Evolutionary conservation across 129 eudicot genomes (phyloP).

Genomic region (Gnaphalium uliginosum): DNA sequence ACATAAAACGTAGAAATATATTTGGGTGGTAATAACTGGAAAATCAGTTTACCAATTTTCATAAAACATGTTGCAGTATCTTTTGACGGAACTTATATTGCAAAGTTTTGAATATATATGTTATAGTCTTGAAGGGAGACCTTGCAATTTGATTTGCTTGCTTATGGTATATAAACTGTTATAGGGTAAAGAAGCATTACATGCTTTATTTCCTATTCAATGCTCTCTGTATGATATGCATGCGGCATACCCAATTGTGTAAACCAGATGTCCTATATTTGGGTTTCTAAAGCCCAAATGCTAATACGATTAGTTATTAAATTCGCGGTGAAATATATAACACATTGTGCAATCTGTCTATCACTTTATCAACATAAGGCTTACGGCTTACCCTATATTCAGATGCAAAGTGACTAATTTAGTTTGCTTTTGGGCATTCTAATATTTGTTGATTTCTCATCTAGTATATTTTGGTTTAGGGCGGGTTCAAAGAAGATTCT

Average conservation of each 20-base stretch:
- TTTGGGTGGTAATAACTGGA: not conserved
- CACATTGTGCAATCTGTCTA: not conserved
- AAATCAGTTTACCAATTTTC: not conserved
- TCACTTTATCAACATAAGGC: slow-evolving; percentile 5
- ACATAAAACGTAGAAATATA: not conserved
- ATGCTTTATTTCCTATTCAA: slow-evolving; percentile 1
- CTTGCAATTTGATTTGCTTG: not conserved
- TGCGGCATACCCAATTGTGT: not conserved
- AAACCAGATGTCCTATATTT: not conserved
- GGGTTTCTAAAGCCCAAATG: not conserved
- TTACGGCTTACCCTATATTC: not conserved
- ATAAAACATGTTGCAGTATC: not conserved
- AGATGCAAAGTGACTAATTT: not conserved
- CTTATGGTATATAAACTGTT: slow-evolving; percentile 1
- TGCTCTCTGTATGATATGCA: slow-evolving; percentile 18
- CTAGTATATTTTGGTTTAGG: slow-evolving; percentile 34
- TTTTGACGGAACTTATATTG: not conserved
- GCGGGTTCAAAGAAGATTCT: slow-evolving; percentile 79
- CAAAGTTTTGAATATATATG: not conserved
- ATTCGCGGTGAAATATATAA: not conserved
- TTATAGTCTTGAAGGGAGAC: not conserved
- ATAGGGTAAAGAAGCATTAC: not conserved
- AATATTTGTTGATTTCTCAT: not conserved
- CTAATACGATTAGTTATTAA: not conserved
- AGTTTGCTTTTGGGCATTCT: not conserved